Base-by-base conservation (phyloP, 345 rosid species). In the Murraya paniculata region DNA sequence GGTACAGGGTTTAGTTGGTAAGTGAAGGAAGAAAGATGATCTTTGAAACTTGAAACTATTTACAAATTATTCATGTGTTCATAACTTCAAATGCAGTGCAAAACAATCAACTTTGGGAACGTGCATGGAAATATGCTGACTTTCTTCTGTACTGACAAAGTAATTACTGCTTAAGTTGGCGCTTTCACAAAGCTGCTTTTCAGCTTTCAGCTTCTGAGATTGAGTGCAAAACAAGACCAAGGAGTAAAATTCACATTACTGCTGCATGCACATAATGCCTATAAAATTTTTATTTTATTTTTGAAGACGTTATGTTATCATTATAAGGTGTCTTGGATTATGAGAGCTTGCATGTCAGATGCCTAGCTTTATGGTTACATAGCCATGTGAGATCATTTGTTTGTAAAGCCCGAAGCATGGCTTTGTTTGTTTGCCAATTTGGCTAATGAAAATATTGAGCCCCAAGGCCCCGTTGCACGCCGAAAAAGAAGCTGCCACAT, bases 301-400 rank as follows among this genome's bases (percentile, higher is more conserved):
- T 6, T 58, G 58, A 70, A 57, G 65, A 41, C 41, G 67, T 41
- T 57, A 78, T 58, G 21, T 16, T 30, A 53, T 31, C n/a, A 64
- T 16, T 33, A 38, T 36, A 59, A 65, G 71, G 61, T 65, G 45
- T 57, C 50, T 80, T 75, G 80, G 82, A 28, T 74, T 28, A 10
- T 62, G 64, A 38, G 73, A 81, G 72, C 78, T 28, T 74, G 72
- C 78, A 19, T 77, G 83, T 79, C 80, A 74, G 81, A 82, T 84
- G 83, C 83, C 45, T 70, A 76, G 57, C 83, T 77, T 84, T 84
- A 64, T 66, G 62, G 72, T 65, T 82, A 82, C 87, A 84, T 28
- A 30, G 66, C 77, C 87, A 84, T 77, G 83, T 82, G 85, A 74
- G 72, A 67, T 45, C 5, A 45, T n/a, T 30, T 79, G 83, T 79